Evolutionary conservation across 176 grass and related monocot species (phyloP).

Genomic region (Oryza meridionalis): DNA sequence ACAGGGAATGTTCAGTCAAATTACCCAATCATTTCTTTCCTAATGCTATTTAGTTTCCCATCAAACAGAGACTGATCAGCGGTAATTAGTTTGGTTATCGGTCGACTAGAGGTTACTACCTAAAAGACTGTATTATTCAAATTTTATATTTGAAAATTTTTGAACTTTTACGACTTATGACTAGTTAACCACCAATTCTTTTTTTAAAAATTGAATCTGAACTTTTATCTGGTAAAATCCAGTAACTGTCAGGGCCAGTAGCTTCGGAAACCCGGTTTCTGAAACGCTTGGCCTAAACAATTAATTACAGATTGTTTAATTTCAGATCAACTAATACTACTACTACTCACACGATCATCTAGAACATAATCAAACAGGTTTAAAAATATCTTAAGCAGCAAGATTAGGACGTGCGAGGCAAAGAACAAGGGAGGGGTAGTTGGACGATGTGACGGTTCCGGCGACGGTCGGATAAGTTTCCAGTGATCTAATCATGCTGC

Average conservation of each 20-base stretch:
- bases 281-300: not conserved
- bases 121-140: not conserved
- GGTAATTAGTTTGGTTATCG: not conserved
- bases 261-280: not conserved
- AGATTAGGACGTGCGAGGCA: slow-evolving; percentile 35
- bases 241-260: not conserved
- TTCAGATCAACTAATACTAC: not conserved
- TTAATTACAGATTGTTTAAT: not conserved
- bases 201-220: not conserved
- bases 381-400: not conserved
- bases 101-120: not conserved
- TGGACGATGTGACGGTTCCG: slow-evolving; percentile 51
- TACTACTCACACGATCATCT: not conserved
- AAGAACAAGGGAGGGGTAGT: slow-evolving; percentile 29
- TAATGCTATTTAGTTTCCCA: not conserved
- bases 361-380: not conserved
- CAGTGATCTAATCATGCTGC: slow-evolving; percentile 1
- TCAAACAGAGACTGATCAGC: not conserved
- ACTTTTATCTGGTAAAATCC: not conserved
- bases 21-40: not conserved
- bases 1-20: not conserved
- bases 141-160: not conserved
- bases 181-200: not conserved
- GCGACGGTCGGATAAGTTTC: slow-evolving; percentile 36
- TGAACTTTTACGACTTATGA: not conserved